These are phyloP conservation scores for Calocybe indica DNA, from an alignment of 768 basidiomycete species.

Conservation along the genomic window DNA sequence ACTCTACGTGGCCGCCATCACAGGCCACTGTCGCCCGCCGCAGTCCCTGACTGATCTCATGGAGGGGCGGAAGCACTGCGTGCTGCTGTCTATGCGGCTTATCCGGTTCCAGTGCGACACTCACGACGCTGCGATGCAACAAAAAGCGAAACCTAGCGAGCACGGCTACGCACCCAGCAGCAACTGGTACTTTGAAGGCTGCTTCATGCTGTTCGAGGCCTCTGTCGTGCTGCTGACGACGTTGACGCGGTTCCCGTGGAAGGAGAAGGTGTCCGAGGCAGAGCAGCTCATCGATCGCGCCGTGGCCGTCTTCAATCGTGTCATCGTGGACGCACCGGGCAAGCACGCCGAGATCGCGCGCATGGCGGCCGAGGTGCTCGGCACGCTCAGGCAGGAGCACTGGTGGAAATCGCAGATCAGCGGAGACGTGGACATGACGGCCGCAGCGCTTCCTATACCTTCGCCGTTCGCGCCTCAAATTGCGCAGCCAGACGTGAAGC, in stretches of 20 bases:
- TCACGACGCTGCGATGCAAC: constrained; percentile 19
- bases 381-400: constrained; percentile 22
- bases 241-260: constrained; percentile 31
- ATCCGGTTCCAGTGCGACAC: constrained; percentile 37
- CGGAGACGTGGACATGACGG: not conserved
- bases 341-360: constrained; percentile 31
- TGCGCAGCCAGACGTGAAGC: too few relatives aligned
- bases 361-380: constrained; percentile 33
- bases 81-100: constrained; percentile 33
- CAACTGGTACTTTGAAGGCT: constrained; percentile 38
- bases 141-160: constrained; percentile 13
- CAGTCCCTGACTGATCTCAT: constrained; percentile 19
- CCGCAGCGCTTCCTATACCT: too few relatives aligned
- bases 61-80: constrained; percentile 31
- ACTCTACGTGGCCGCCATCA: constrained; percentile 36
- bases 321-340: constrained; percentile 25
- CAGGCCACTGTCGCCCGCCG: constrained; percentile 20
- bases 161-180: constrained; percentile 19
- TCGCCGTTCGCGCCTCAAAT: too few relatives aligned
- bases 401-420: constrained; percentile 13
- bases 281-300: constrained; percentile 32
- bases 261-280: constrained; percentile 29
- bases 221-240: constrained; percentile 39
- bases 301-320: constrained; percentile 27
- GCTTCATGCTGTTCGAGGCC: constrained; percentile 41